Evolutionary conservation across 1,139 yeast genomes (phyloP).

Genomic region (Scheffersomyces quercinus): DNA sequence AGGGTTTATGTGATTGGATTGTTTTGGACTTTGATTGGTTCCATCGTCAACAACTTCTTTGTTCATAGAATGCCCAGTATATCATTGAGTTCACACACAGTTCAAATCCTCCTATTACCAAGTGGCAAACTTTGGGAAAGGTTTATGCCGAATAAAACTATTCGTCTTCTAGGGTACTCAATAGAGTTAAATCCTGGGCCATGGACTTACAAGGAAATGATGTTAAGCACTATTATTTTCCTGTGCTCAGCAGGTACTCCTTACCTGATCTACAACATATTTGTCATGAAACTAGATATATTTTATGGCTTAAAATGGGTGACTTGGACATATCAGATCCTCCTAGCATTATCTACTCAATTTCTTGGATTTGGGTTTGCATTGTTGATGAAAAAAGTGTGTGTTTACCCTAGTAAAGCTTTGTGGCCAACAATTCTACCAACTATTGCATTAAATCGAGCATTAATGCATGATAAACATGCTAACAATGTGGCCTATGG

Average conservation of each 20-base stretch:
- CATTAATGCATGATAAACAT: constrained; percentile 37
- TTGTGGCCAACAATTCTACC: constrained; percentile 51
- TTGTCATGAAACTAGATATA: constrained; percentile 46
- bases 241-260: constrained; percentile 49
- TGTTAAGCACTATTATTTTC: constrained; percentile 42
- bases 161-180: constrained; percentile 20
- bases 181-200: constrained; percentile 45
- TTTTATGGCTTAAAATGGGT: constrained; percentile 51
- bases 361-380: constrained; percentile 52
- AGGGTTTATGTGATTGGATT: constrained; percentile 42
- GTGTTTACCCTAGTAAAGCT: constrained; percentile 46
- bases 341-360: constrained; percentile 42
- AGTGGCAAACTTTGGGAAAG: constrained; percentile 45
- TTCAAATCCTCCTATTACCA: constrained; percentile 43
- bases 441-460: constrained; percentile 44
- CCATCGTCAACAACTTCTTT: constrained; percentile 45
- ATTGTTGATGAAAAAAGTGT: constrained; percentile 43
- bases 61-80: constrained; percentile 47
- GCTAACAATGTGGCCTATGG: constrained; percentile 31
- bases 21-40: constrained; percentile 45
- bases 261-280: constrained; percentile 44
- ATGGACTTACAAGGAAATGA: constrained; percentile 34
- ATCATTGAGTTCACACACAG: constrained; percentile 39
- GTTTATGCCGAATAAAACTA: constrained; percentile 26
- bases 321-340: constrained; percentile 36